A percentile compares a stretch with the other conserved stretches of the same genome.
Conservation (phyloP, 116 monocot genomes). For the Cymodocea nodosa region DNA sequence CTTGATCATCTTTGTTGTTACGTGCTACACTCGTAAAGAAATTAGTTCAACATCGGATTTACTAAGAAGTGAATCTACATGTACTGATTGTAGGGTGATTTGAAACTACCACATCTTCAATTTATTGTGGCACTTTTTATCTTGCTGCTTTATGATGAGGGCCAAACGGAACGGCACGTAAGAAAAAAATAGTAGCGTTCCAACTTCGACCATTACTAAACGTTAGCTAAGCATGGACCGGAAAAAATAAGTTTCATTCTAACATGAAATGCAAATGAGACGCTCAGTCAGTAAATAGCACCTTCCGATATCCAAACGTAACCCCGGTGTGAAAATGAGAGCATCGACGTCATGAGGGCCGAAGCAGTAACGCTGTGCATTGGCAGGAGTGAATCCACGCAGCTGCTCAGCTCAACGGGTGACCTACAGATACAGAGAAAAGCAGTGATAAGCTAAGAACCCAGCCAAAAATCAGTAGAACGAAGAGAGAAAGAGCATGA, state of each 20-base stretch:
- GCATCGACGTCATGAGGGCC: conserved; percentile 55
- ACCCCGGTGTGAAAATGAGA: conserved; percentile 23
- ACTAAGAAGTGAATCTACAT: too few species aligned
- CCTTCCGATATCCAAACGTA: conserved; percentile 51
- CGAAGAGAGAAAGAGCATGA: neutral
- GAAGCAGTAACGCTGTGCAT: conserved; percentile 46
- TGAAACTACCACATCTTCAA: too few species aligned
- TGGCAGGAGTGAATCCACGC: conserved; percentile 47
- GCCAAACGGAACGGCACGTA: too few species aligned
- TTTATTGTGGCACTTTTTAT: too few species aligned
- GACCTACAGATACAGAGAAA: conserved; percentile 19
- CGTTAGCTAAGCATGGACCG: neutral
- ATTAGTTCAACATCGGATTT: too few species aligned
- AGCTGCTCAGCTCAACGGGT: conserved; percentile 36
- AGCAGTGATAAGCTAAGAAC: neutral
- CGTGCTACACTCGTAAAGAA: too few species aligned
- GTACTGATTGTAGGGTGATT: too few species aligned
- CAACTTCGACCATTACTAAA: neutral
- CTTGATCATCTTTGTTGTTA: too few species aligned
- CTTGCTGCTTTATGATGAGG: too few species aligned
- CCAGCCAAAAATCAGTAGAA: neutral
- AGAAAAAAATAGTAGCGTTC: too few species aligned
- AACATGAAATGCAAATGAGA: neutral
- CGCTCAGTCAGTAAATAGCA: conserved; percentile 4
- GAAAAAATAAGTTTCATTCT: neutral